Evolutionary conservation across 805 yeast genomes (phyloP).

Genomic region (Zygotorulaspora florentina): DNA sequence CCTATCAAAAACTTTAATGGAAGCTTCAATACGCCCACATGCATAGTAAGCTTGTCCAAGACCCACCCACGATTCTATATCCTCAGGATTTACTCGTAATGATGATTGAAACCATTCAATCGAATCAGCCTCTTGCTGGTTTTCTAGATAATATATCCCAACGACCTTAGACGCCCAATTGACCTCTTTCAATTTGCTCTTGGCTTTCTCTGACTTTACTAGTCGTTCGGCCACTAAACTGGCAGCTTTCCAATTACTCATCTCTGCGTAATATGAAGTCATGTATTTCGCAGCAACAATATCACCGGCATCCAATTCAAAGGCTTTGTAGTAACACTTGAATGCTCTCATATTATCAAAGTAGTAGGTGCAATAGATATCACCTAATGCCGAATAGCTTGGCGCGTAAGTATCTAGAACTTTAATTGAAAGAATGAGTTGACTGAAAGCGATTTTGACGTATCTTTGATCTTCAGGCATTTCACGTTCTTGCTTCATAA

Average conservation of each 20-base stretch:
- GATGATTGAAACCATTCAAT: conserved; percentile 88
- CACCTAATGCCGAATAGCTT: conserved; percentile 77
- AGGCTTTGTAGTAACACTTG: conserved; percentile 84
- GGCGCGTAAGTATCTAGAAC: conserved; percentile 65
- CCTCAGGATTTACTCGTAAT: conserved; percentile 60
- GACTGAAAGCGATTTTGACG: conserved; percentile 50
- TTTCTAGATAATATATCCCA: conserved; percentile 72
- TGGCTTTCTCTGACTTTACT: conserved; percentile 58
- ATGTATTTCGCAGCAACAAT: conserved; percentile 67
- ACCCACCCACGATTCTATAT: conserved; percentile 85
- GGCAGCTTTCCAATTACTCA: conserved; percentile 80
- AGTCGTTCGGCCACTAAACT: conserved; percentile 66
- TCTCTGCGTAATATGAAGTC: conserved; percentile 61
- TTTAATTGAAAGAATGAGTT: conserved; percentile 59
- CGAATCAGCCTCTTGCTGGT: conserved; percentile 69
- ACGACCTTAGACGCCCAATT: conserved; percentile 89
- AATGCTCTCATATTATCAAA: conserved; percentile 65
- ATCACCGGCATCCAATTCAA: conserved; percentile 79
- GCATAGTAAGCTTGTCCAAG: conserved; percentile 92
- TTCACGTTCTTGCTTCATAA: conserved; percentile 34
- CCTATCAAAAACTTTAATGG: conserved; percentile 71
- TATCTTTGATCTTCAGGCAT: conserved; percentile 21
- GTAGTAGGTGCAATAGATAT: conserved; percentile 56
- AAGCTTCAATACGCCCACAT: conserved; percentile 84
- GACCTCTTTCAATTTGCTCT: conserved; percentile 42